Evolutionary conservation across 192 early-diverging fungal genomes (phyloP).

Genomic region (Obelidium mucronatum): DNA sequence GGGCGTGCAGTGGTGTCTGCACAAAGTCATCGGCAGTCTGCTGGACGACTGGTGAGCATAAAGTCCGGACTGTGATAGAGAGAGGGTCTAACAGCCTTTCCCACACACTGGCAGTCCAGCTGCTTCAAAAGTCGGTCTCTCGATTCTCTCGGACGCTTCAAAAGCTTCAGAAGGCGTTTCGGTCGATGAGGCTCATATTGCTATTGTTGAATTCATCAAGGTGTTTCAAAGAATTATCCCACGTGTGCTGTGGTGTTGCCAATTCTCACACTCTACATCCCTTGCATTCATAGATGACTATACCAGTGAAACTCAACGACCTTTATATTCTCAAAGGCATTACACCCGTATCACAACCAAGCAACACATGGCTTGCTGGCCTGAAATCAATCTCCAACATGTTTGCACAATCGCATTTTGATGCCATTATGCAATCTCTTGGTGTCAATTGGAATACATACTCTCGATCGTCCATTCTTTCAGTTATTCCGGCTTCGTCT

Average conservation of each 20-base stretch:
- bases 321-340: not conserved
- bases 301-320: not conserved
- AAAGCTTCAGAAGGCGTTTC: not conserved
- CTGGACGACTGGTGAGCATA: no score
- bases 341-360: not conserved
- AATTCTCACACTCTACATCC: not conserved
- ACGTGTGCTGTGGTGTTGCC: no score
- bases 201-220: constrained; percentile 8
- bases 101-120: no score
- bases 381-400: not conserved
- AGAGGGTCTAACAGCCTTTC: no score
- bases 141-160: constrained; percentile 17
- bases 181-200: constrained; percentile 9
- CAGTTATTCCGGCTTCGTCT: not conserved
- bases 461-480: no score
- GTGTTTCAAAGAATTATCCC: no score
- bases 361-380: not conserved
- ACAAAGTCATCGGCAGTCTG: no score
- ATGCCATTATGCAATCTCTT: constrained; percentile 5
- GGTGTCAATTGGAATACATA: not conserved
- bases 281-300: not conserved
- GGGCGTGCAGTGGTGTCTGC: no score
- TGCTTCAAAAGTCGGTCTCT: not conserved
- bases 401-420: constrained; percentile 1
- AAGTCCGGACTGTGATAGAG: no score